Base-by-base conservation (phyloP, 345 rosid genomes). In the Clarkia xantiana region DNA sequence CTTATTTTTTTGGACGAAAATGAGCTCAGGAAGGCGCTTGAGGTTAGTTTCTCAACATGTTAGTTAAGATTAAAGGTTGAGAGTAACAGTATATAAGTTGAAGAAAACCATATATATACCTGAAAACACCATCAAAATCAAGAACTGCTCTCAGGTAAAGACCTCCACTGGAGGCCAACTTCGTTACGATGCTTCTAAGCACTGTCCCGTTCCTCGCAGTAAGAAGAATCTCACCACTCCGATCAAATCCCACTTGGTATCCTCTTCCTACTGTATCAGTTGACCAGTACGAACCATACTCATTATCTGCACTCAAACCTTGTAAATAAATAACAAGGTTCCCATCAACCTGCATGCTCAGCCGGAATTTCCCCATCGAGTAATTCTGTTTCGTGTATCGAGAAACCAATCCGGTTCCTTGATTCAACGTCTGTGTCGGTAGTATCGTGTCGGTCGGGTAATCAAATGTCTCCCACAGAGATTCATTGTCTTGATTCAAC, bases 121-220 rank as follows among this genome's bases (percentile, higher is more conserved):
- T 70, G 20, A 85, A 64, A 53, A 75, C 73, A 3, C 91, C 78
- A 52, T 79, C 81, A 23, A 54, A 66, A n/a, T 81, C 87, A 10
- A 81, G 18, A 39, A 63, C 61, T 3, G 66, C 78, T 42, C 87
- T 62, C 47, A 50, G 72, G 51, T 75, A 80, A 22, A 52, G 64
- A 5, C 69, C 62, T 14, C 13, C 40, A 9, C 39, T 14, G 17
- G 70, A 57, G 11, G 42, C 49, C 38, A 4, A 4, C 16, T 10
- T 0, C n/a, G 53, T 23, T 38, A 51, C 49, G 9, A 68, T 41
- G 3, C 2, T 0, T 10, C 2, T 12, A 2, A 68, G 53, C 6
- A 45, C 47, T 7, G 49, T 60, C 40, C 64, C 68, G 50, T 76
- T 62, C 9, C 11, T 40, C 9, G 53, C 66, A 16, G n/a, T 11